phyloP scores from a whole-genome alignment of 2,329 filamentous ascomycete species.

The Bipolaris cookei region DNA sequence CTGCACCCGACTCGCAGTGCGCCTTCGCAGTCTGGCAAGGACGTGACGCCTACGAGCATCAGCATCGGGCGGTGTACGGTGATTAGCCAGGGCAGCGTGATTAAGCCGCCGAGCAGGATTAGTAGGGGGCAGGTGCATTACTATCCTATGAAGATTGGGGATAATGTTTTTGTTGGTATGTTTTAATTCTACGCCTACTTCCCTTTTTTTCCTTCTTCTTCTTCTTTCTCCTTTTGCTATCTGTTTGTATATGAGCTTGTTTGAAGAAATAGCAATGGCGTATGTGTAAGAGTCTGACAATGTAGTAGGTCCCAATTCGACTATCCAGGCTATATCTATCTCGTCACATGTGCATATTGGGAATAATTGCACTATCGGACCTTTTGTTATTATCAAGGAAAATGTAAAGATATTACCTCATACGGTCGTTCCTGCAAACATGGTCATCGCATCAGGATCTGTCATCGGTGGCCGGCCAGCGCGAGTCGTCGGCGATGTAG shows the following conservation, averaged over 20 bases:
- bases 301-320: constrained; percentile 57
- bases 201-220: not conserved
- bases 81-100: constrained; percentile 75
- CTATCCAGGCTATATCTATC: constrained; percentile 83
- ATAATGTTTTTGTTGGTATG: constrained; percentile 89
- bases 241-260: not conserved
- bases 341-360: constrained; percentile 89
- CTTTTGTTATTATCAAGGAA: constrained; percentile 92
- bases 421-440: constrained; percentile 81
- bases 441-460: constrained; percentile 91
- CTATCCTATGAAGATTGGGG: constrained; percentile 89
- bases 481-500: constrained; percentile 56
- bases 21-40: constrained; percentile 41
- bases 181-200: constrained; percentile 29
- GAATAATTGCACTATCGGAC: constrained; percentile 75
- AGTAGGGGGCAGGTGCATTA: constrained; percentile 78
- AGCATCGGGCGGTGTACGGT: constrained; percentile 92
- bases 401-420: constrained; percentile 87
- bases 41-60: constrained; percentile 63
- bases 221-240: not conserved
- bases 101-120: constrained; percentile 82
- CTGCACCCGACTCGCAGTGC: constrained; percentile 59
- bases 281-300: too few relatives aligned
- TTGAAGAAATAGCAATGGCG: too few relatives aligned
- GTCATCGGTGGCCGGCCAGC: constrained; percentile 72